phyloP scores from a whole-genome alignment of 2,329 filamentous ascomycete genomes.

The Pseudogymnoascus sp. region DNA sequence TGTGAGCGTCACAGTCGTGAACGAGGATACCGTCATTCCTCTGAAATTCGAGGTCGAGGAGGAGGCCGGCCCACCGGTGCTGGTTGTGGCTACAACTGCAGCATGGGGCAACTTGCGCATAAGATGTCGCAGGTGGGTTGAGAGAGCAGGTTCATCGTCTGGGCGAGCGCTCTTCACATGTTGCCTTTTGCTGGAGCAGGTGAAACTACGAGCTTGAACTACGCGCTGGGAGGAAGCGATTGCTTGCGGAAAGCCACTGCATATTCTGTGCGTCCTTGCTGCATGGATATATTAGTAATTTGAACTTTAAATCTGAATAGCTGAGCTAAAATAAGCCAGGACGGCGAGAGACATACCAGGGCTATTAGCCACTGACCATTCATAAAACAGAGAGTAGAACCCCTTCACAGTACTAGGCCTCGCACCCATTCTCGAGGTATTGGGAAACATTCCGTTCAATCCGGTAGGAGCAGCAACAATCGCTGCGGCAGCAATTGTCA shows the following conservation, averaged over 20 bases:
- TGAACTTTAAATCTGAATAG: background rate
- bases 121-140: conserved; percentile 18
- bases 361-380: conserved; percentile 7
- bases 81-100: conserved; percentile 24
- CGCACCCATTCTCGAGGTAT: background rate
- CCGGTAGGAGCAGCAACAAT: background rate
- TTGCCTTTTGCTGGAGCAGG: background rate
- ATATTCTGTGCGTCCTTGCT: background rate
- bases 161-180: background rate
- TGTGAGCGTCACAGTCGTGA: conserved; percentile 24
- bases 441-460: background rate
- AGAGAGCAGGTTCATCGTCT: conserved; percentile 11
- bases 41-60: conserved; percentile 8
- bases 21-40: conserved; percentile 28
- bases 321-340: background rate
- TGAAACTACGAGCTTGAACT: background rate
- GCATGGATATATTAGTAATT: background rate
- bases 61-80: background rate
- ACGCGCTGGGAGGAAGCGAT: background rate
- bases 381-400: conserved; percentile 5
- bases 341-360: background rate
- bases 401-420: conserved; percentile 1
- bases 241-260: background rate
- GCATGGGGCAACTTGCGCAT: conserved; percentile 25
- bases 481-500: conserved; percentile 7